phyloP scores from a whole-genome alignment of 2,329 filamentous ascomycete genomes.

The Paraconiothyrium sp. region DNA sequence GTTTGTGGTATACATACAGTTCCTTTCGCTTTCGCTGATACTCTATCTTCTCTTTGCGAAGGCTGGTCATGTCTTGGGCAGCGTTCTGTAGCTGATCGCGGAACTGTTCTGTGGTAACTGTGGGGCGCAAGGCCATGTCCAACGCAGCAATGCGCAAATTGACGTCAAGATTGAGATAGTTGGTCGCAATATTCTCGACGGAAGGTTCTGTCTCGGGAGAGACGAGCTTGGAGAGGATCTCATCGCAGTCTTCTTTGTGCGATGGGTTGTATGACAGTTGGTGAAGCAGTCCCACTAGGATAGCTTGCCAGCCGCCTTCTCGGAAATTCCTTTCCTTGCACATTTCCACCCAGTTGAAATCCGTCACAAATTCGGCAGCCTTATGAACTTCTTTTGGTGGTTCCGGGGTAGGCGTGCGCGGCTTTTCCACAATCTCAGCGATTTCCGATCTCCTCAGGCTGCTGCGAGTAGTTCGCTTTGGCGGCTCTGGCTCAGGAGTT shows the following conservation, averaged over 20 bases:
- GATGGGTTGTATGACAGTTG: slow-evolving; percentile 81
- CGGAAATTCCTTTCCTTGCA: slow-evolving; percentile 84
- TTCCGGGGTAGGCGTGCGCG: slow-evolving; percentile 51
- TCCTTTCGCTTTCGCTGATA: slow-evolving; percentile 80
- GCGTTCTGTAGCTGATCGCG: slow-evolving; percentile 91
- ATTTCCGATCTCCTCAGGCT: slow-evolving; percentile 85
- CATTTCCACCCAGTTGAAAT: slow-evolving; percentile 86
- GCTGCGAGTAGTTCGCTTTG: slow-evolving; percentile 82
- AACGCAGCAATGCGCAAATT: slow-evolving; percentile 83
- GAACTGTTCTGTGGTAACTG: slow-evolving; percentile 84
- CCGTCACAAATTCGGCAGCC: slow-evolving; percentile 77
- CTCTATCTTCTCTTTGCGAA: slow-evolving; percentile 95
- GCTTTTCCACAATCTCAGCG: slow-evolving; percentile 57
- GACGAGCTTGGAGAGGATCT: slow-evolving; percentile 81
- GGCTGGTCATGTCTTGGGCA: slow-evolving; percentile 91
- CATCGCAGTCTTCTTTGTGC: slow-evolving; percentile 76
- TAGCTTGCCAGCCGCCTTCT: slow-evolving; percentile 89
- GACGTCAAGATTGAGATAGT: slow-evolving; percentile 80
- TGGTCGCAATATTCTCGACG: slow-evolving; percentile 74
- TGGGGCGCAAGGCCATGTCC: slow-evolving; percentile 86
- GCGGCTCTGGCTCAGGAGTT: slow-evolving; percentile 67
- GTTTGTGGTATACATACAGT: slow-evolving; percentile 55
- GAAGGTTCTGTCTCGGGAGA: slow-evolving; percentile 80
- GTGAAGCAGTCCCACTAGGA: slow-evolving; percentile 85
- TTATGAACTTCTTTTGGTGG: slow-evolving; percentile 61